Conservation (phyloP, 495 filamentous ascomycete genomes). For the Staphylotrichum tortipilum region DNA sequence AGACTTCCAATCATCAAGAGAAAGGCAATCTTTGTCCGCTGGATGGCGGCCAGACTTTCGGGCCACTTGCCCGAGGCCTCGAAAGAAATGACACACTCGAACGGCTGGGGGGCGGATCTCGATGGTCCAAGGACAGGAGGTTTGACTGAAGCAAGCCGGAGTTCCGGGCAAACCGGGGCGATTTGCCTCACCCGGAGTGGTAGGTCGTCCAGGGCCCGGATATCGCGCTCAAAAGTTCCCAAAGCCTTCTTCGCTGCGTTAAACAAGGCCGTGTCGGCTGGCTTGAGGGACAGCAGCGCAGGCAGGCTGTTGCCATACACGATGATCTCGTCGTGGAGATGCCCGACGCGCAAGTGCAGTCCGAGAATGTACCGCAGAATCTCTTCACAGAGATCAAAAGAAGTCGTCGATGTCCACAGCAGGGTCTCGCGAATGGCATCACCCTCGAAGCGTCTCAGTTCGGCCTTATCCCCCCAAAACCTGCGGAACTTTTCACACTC, state of each 20-base stretch:
- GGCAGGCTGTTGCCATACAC: constrained; percentile 57
- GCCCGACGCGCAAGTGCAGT: constrained; percentile 47
- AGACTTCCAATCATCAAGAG: constrained; percentile 70
- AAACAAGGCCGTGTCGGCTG: constrained; percentile 44
- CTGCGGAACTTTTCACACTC: constrained; percentile 58
- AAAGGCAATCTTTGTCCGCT: constrained; percentile 89
- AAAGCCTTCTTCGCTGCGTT: constrained; percentile 49
- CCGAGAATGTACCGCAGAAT: constrained; percentile 67
- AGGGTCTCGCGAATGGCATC: constrained; percentile 69
- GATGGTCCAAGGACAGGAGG: constrained; percentile 35
- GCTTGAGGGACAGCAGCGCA: constrained; percentile 42
- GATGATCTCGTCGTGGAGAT: constrained; percentile 36
- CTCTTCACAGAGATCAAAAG: constrained; percentile 60
- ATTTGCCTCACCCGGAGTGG: constrained; percentile 75
- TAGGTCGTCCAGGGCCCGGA: constrained; percentile 66
- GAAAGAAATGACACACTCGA: constrained; percentile 75
- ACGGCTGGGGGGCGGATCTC: constrained; percentile 29
- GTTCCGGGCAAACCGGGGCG: constrained; percentile 56
- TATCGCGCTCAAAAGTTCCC: constrained; percentile 57
- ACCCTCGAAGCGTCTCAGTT: constrained; percentile 65
- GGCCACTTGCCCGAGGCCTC: constrained; percentile 93
- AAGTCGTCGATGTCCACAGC: constrained; percentile 62
- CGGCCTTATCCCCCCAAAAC: constrained; percentile 70
- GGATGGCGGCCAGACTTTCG: constrained; percentile 79
- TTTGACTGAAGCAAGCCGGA: constrained; percentile 63